Evolutionary conservation across 2,329 filamentous ascomycete species (phyloP).

Genomic region (Lasiodiplodia gonubiensis): DNA sequence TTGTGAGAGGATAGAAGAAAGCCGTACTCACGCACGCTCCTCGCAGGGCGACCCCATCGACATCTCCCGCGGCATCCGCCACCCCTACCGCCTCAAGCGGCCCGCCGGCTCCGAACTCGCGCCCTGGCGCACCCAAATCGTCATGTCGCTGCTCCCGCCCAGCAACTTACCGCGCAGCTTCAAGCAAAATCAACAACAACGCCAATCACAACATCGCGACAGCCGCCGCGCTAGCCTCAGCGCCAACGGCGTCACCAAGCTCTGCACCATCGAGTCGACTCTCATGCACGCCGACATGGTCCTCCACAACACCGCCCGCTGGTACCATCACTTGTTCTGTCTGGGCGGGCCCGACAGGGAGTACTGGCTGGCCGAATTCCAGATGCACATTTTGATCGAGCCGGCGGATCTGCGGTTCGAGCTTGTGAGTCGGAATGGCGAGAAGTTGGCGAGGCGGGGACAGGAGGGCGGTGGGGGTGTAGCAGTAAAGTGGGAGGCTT

Average conservation of each 20-base stretch:
- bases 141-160: conserved; percentile 23
- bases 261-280: conserved; percentile 31
- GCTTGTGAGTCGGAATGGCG: conserved; percentile 14
- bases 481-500: neutral
- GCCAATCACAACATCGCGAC: neutral
- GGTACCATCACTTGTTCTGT: conserved; percentile 28
- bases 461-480: neutral
- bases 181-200: conserved; percentile 26
- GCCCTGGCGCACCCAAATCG: conserved; percentile 26
- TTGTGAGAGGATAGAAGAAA: too few relatives aligned
- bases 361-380: conserved; percentile 32
- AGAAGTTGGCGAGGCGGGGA: neutral
- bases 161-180: conserved; percentile 11
- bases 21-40: neutral
- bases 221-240: too few relatives aligned
- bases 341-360: neutral
- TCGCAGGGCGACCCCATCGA: conserved; percentile 30
- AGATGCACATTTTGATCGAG: conserved; percentile 33
- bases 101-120: conserved; percentile 22
- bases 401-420: conserved; percentile 34
- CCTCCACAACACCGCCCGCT: conserved; percentile 31
- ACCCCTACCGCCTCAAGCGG: conserved; percentile 29
- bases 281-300: neutral
- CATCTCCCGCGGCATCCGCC: conserved; percentile 24
- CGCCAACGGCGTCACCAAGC: conserved; percentile 21